A percentile compares a stretch with the other conserved stretches of the same genome.
These are phyloP conservation scores for Botrytis paeoniae DNA, from an alignment of 2,329 filamentous ascomycete genomes.

Conservation along the genomic window DNA sequence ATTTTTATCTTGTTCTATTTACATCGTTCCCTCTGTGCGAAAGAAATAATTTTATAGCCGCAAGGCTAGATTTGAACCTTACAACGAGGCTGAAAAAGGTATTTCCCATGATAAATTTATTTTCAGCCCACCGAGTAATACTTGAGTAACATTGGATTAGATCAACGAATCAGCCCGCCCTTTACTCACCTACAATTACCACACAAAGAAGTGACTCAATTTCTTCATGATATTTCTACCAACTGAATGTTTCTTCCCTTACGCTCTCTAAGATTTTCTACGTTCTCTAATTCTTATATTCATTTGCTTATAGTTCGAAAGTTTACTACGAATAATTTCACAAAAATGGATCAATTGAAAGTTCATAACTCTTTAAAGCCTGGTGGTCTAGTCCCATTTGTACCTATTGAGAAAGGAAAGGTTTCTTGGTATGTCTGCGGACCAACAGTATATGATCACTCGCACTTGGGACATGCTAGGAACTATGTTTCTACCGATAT, in stretches of 20 bases:
- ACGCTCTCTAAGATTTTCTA: slow-evolving; percentile 14
- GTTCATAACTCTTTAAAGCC: slow-evolving; percentile 37
- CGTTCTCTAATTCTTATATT: slow-evolving; percentile 5
- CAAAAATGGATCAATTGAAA: slow-evolving; percentile 33
- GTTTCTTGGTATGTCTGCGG: slow-evolving; percentile 69
- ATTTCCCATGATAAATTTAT: background rate
- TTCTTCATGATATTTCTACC: slow-evolving; percentile 10
- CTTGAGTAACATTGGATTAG: background rate
- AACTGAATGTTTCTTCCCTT: slow-evolving; percentile 25
- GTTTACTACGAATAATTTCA: slow-evolving; percentile 13
- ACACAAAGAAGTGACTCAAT: slow-evolving; percentile 22
- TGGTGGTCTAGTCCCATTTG: slow-evolving; percentile 32
- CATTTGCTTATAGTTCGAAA: slow-evolving; percentile 23
- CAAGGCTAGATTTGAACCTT: background rate
- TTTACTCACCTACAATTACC: slow-evolving; percentile 7
- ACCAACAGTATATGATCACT: slow-evolving; percentile 66
- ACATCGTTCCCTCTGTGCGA: slow-evolving; percentile 7
- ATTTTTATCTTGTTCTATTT: slow-evolving; percentile 6
- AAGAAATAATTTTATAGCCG: slow-evolving; percentile 15
- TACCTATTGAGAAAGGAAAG: slow-evolving; percentile 25
- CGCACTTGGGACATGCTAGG: slow-evolving; percentile 64
- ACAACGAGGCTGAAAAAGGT: slow-evolving; percentile 3
- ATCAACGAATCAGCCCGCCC: slow-evolving; percentile 1
- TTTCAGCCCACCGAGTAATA: background rate
- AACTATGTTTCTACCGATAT: slow-evolving; percentile 75